These are phyloP conservation scores for Raphanus sativus DNA, from an alignment of 345 rosid genomes.

Conservation along the genomic window DNA sequence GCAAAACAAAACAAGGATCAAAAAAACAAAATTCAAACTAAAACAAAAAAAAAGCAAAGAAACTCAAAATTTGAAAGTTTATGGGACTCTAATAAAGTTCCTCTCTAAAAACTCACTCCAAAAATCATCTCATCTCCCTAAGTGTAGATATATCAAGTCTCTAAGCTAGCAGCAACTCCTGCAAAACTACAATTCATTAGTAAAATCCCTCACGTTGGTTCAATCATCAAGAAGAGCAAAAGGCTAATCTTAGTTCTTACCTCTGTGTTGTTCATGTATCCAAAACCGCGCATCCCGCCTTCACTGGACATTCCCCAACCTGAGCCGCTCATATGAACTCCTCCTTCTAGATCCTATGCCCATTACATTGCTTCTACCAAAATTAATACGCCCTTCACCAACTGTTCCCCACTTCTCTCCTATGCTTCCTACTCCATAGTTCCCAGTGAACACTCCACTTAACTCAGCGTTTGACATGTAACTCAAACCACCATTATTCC, in stretches of 20 bases:
- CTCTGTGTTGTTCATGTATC: constrained; percentile 7
- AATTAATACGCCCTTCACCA: background rate
- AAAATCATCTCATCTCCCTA: constrained; percentile 3
- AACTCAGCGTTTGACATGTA: background rate
- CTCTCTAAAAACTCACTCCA: constrained; percentile 2
- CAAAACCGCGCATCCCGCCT: constrained; percentile 7
- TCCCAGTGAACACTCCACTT: constrained; percentile 1
- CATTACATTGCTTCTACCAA: constrained; percentile 11
- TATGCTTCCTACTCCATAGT: background rate
- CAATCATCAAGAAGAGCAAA: background rate
- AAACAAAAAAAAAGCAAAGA: background rate
- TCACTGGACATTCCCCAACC: constrained; percentile 4
- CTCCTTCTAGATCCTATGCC: constrained; percentile 5
- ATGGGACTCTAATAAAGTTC: constrained; percentile 12
- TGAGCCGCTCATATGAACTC: background rate
- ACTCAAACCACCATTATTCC: background rate
- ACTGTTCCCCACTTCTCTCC: constrained; percentile 18
- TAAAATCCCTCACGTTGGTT: background rate
- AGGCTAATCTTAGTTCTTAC: background rate
- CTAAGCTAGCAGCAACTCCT: constrained; percentile 9
- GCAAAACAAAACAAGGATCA: background rate
- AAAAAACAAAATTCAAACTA: background rate
- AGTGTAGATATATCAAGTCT: constrained; percentile 7
- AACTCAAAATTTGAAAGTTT: constrained; percentile 1
- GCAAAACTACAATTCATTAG: background rate